A percentile compares a stretch with the other conserved stretches of the same genome.
phyloP scores from a whole-genome alignment of 1,139 yeast genomes.

The Hansenula anomala region DNA sequence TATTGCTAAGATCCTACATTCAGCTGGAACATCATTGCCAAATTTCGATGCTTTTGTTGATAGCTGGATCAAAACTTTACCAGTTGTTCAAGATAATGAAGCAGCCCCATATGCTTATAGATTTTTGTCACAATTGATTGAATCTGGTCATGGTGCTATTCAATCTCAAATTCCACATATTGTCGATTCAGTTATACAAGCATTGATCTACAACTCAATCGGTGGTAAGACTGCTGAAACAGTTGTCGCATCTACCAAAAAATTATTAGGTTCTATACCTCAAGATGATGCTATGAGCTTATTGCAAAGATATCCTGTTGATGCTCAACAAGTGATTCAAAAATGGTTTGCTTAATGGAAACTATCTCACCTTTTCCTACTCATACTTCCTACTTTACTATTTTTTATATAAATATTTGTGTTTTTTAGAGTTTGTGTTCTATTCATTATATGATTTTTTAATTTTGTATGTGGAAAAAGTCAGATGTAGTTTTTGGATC shows the following conservation, averaged over 20 bases:
- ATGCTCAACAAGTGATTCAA: constrained; percentile 56
- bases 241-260: constrained; percentile 56
- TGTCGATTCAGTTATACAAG: constrained; percentile 73
- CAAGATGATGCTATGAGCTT: constrained; percentile 64
- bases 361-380: too few species aligned
- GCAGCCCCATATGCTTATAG: constrained; percentile 87
- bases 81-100: constrained; percentile 78
- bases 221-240: constrained; percentile 67
- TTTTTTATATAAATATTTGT: neutral
- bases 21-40: constrained; percentile 53
- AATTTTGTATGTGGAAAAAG: neutral
- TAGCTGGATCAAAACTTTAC: constrained; percentile 80
- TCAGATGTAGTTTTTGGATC: neutral
- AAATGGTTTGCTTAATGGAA: constrained; percentile 53
- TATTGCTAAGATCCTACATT: constrained; percentile 72
- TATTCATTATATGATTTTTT: neutral
- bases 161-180: constrained; percentile 55
- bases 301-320: constrained; percentile 58
- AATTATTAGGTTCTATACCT: constrained; percentile 36
- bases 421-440: neutral
- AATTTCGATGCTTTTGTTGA: constrained; percentile 57
- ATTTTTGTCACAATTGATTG: constrained; percentile 71
- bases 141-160: constrained; percentile 62
- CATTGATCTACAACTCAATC: constrained; percentile 63
- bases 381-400: too few species aligned